Conservation (phyloP, 805 yeast species). For the Starmerella etchellsii region DNA sequence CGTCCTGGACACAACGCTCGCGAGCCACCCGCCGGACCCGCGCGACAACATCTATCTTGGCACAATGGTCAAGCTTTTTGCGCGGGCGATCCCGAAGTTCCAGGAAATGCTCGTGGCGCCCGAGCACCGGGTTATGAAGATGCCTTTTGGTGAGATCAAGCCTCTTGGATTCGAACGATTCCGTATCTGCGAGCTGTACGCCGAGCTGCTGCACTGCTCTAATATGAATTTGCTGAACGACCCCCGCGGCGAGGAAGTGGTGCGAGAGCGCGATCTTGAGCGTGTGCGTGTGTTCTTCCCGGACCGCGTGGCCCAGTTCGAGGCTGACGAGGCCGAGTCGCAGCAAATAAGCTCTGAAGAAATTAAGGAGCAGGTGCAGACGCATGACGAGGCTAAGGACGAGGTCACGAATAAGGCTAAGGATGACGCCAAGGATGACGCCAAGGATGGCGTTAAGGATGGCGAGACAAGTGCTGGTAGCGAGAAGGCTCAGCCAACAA, state of each 20-base stretch:
- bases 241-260: conserved; percentile 52
- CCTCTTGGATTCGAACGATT: conserved; percentile 86
- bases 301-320: conserved; percentile 25
- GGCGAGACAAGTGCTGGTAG: conserved; percentile 22
- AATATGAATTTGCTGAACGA: conserved; percentile 88
- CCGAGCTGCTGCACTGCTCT: conserved; percentile 92
- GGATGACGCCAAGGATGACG: conserved; percentile 16
- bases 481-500: neutral
- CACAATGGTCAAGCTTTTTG: conserved; percentile 62
- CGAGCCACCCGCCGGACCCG: conserved; percentile 82
- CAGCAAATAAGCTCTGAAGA: neutral
- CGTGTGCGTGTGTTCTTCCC: conserved; percentile 33
- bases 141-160: conserved; percentile 54
- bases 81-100: conserved; percentile 60
- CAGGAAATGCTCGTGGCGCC: conserved; percentile 42
- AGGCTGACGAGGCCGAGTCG: neutral
- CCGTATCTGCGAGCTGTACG: conserved; percentile 80
- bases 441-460: conserved; percentile 13
- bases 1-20: conserved; percentile 66
- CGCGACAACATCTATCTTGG: conserved; percentile 92
- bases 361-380: neutral
- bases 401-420: conserved; percentile 16
- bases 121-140: conserved; percentile 32
- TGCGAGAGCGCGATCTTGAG: conserved; percentile 54
- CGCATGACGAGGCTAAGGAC: conserved; percentile 5